Conservation (phyloP, 2,329 filamentous ascomycete species). For the Colletotrichum caudatum region DNA sequence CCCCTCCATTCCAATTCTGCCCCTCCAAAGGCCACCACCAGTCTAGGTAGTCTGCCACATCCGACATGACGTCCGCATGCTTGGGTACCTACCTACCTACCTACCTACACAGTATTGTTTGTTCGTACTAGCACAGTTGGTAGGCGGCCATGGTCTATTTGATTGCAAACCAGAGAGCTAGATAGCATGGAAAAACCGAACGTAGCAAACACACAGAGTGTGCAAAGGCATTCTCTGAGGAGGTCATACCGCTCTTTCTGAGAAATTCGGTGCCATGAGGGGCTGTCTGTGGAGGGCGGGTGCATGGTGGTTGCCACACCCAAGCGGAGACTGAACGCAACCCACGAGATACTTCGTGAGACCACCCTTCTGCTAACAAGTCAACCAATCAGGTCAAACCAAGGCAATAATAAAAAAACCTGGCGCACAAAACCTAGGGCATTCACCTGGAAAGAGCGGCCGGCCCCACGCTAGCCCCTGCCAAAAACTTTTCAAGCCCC, state of each 20-base stretch:
- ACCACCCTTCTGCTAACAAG: neutral
- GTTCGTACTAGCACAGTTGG: neutral
- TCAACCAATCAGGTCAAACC: constrained; percentile 5
- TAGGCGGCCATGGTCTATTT: neutral
- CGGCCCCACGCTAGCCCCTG: constrained; percentile 16
- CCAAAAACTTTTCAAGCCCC: constrained; percentile 32
- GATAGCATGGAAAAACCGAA: no score
- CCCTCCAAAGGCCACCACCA: neutral
- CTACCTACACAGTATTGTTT: neutral
- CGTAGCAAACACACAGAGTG: no score
- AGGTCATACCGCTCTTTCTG: constrained; percentile 30
- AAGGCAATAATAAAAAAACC: constrained; percentile 18
- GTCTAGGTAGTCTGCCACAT: neutral
- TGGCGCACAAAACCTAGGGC: constrained; percentile 33
- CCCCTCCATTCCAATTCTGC: constrained; percentile 35
- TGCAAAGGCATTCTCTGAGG: neutral
- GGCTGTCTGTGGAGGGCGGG: constrained; percentile 27
- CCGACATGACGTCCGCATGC: no score
- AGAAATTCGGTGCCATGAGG: constrained; percentile 14
- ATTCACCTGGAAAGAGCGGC: constrained; percentile 22
- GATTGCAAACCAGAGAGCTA: neutral
- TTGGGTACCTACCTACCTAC: no score
- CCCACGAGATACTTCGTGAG: constrained; percentile 21
- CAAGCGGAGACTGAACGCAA: constrained; percentile 17
- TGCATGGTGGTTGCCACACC: constrained; percentile 17